Evolutionary conservation across 768 basidiomycete genomes (phyloP).

Genomic region (Mycena chlorophos): DNA sequence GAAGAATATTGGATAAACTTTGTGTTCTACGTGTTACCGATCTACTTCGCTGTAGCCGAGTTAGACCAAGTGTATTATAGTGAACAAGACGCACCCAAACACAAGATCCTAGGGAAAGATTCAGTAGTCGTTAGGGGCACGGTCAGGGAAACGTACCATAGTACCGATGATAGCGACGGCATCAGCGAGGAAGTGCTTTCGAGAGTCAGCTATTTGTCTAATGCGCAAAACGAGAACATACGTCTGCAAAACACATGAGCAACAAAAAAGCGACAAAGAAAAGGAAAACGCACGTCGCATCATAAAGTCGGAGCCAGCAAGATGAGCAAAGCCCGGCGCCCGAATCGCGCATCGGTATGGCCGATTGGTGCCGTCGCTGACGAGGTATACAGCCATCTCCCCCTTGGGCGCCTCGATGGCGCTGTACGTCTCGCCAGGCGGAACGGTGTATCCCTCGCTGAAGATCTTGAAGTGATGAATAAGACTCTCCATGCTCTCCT

Average conservation of each 20-base stretch:
- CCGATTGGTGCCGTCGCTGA: constrained; percentile 93
- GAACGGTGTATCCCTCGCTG: constrained; percentile 95
- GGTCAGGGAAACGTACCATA: constrained; percentile 61
- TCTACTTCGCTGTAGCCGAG: constrained; percentile 18
- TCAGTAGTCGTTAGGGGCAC: constrained; percentile 12
- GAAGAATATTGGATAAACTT: background rate
- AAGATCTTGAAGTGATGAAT: constrained; percentile 99
- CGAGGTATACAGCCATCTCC: constrained; percentile 98
- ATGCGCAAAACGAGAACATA: constrained; percentile 27
- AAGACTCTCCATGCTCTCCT: constrained; percentile 97
- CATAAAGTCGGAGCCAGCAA: constrained; percentile 97
- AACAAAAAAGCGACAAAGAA: constrained; percentile 7
- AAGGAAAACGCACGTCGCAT: constrained; percentile 72
- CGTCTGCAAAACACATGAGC: constrained; percentile 37
- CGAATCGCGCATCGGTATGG: constrained; percentile 98
- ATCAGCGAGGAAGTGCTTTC: constrained; percentile 85
- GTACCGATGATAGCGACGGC: constrained; percentile 97
- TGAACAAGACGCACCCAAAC: constrained; percentile 71
- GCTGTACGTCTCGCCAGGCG: constrained; percentile 92
- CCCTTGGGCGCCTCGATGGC: constrained; percentile 99
- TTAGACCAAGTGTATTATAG: background rate
- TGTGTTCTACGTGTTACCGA: constrained; percentile 15
- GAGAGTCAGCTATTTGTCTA: constrained; percentile 21
- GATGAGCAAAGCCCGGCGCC: constrained; percentile 93
- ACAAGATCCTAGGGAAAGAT: constrained; percentile 67